Evolutionary conservation across 495 filamentous ascomycete species (phyloP), one percentile per base, ranked within the genome.

Genomic region (Tuber indicum): DNA sequence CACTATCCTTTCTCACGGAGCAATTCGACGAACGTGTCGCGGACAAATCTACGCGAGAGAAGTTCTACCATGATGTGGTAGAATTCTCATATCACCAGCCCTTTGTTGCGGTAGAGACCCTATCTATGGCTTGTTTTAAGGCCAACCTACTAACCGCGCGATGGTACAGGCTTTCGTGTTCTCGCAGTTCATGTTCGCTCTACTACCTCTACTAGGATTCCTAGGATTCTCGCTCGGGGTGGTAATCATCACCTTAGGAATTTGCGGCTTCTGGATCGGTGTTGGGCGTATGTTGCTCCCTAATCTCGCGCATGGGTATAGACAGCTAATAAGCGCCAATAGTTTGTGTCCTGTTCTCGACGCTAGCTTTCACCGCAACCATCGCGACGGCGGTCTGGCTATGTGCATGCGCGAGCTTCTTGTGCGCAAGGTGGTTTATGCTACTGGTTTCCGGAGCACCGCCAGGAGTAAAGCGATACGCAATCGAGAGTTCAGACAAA

Each of bases 331-430:
- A n/a, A 36, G 39, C n/a, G n/a, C 26, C 26, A 71, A 70, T 52
- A 80, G 78, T 80, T 45, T 80, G 77, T 39, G 47, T 80, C 49
- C 73, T 80, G 74, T 76, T 80, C 41, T 80, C 78, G 16, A 73
- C 74, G 19, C 74, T 80, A 26, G 58, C 49, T 32, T 44, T 76
- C 46, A 80, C 78, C 9, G 78, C 77, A 26, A 80, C 77, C 43
- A 66, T 80, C 72, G 78, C 78, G 6, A 80, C 77, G 16, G 75
- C 46, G 41, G 72, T 80, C 32, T 80, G 78, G 78, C 47, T 71
- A 12, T 80, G 74, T 10, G 62, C 49, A 21, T 62, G 75, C 39
- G 70, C 45, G 10, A 76, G 77, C 66, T 74, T 80, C 21, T 36
- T 80, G 42, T 76, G 52, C 45, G n/a, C 79, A 47, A 71, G 49